Conservation (phyloP, 345 rosid species). For the Rhodamnia rubescens region DNA sequence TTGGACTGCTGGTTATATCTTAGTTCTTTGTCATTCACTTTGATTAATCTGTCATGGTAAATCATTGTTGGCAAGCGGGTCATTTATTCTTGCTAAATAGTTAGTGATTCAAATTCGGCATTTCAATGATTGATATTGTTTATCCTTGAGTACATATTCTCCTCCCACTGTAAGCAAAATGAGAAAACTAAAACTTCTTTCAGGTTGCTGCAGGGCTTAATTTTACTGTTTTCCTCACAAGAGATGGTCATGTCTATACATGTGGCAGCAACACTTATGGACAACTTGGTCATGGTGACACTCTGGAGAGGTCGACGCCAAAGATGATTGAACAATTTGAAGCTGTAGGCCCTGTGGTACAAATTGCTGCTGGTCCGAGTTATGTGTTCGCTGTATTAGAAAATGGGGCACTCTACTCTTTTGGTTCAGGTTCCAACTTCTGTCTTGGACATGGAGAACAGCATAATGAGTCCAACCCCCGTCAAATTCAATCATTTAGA, state of each 20-base stretch:
- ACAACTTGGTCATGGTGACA: constrained; percentile 93
- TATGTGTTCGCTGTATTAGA: constrained; percentile 62
- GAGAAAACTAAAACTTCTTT: constrained; percentile 8
- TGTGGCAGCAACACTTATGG: constrained; percentile 82
- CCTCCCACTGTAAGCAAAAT: not conserved
- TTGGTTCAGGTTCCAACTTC: constrained; percentile 82
- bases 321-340: constrained; percentile 43
- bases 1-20: not conserved
- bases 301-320: constrained; percentile 67
- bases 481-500: constrained; percentile 59
- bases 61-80: not conserved
- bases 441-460: constrained; percentile 99
- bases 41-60: not conserved
- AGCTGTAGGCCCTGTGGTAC: constrained; percentile 54
- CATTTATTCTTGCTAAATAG: not conserved
- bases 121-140: not conserved
- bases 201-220: constrained; percentile 94
- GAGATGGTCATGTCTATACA: constrained; percentile 61
- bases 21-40: not conserved
- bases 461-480: constrained; percentile 76
- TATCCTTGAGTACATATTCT: not conserved
- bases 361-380: constrained; percentile 85
- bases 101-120: not conserved
- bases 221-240: constrained; percentile 79
- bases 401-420: constrained; percentile 68